These are phyloP conservation scores for Sarocladium kiliense DNA, from an alignment of 2,329 filamentous ascomycete genomes.

Conservation along the genomic window DNA sequence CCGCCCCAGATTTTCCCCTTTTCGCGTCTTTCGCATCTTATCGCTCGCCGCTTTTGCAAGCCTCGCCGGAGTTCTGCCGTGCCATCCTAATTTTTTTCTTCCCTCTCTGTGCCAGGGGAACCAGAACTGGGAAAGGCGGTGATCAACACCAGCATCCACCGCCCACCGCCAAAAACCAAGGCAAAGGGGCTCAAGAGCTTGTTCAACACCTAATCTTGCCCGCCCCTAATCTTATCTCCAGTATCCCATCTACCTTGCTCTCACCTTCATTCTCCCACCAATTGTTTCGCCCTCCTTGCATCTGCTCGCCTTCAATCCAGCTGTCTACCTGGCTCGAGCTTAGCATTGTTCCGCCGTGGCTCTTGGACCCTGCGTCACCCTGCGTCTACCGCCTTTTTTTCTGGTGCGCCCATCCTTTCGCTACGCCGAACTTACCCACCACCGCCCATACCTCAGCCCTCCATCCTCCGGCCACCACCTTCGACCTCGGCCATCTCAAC, in stretches of 20 bases:
- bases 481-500: not conserved
- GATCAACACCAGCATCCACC: not conserved
- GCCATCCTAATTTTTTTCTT: not conserved
- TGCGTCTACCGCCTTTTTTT: slow-evolving; percentile 4
- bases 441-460: not conserved
- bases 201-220: slow-evolving; percentile 5
- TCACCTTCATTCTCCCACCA: not conserved
- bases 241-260: not conserved
- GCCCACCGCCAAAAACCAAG: slow-evolving; percentile 1
- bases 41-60: not conserved
- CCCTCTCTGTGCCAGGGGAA: not conserved
- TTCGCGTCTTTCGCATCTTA: not conserved
- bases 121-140: slow-evolving; percentile 3
- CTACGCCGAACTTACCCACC: not conserved
- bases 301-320: not conserved
- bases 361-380: slow-evolving; percentile 9
- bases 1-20: slow-evolving; percentile 4
- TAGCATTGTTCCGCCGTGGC: slow-evolving; percentile 8
- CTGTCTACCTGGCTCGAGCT: slow-evolving; percentile 1
- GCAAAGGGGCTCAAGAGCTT: not conserved
- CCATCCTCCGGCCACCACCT: not conserved
- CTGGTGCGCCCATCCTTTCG: not conserved
- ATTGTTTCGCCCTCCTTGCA: not conserved
- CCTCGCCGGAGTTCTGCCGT: slow-evolving; percentile 4
- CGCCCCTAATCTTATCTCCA: slow-evolving; percentile 2